phyloP scores from a whole-genome alignment of 2,329 filamentous ascomycete genomes.

The Neofusicoccum parvum region DNA sequence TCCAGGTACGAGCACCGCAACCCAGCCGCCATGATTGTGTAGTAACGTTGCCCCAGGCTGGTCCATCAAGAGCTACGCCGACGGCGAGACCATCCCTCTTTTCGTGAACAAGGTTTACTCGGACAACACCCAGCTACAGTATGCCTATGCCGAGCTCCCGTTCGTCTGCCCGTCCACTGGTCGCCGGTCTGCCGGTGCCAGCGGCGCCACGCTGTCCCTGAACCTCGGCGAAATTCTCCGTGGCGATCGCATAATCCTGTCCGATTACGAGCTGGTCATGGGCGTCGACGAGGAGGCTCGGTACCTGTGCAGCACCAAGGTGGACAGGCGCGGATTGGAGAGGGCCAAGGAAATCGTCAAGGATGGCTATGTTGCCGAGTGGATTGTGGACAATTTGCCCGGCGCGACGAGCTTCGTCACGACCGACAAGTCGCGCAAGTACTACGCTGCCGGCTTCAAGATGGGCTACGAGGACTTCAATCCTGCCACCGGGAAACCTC shows the following conservation, averaged over 20 bases:
- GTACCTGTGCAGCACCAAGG: constrained; percentile 69
- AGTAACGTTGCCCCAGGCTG: constrained; percentile 56
- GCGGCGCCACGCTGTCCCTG: constrained; percentile 75
- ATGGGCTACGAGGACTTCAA: constrained; percentile 74
- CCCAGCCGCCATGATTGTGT: constrained; percentile 20
- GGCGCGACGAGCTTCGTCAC: constrained; percentile 88
- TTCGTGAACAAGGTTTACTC: constrained; percentile 92
- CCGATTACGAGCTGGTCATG: constrained; percentile 81
- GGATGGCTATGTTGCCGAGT: constrained; percentile 84
- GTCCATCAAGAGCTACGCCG: constrained; percentile 78
- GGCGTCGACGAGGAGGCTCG: constrained; percentile 72
- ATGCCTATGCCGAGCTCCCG: constrained; percentile 85
- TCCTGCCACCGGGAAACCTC: constrained; percentile 59
- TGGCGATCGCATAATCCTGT: constrained; percentile 81
- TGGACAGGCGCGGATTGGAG: constrained; percentile 66
- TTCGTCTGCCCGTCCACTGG: constrained; percentile 83
- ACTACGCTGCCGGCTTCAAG: constrained; percentile 90
- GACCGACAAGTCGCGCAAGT: constrained; percentile 79
- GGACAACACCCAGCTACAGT: constrained; percentile 86
- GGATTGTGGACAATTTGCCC: constrained; percentile 91
- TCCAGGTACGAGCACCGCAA: constrained; percentile 62
- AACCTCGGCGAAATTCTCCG: constrained; percentile 87
- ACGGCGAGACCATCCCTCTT: constrained; percentile 77
- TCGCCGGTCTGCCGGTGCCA: constrained; percentile 64
- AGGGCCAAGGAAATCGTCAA: constrained; percentile 72